These are phyloP conservation scores for Cnidoscolus chayamansa DNA, from an alignment of 441 rosid species.

Conservation along the genomic window DNA sequence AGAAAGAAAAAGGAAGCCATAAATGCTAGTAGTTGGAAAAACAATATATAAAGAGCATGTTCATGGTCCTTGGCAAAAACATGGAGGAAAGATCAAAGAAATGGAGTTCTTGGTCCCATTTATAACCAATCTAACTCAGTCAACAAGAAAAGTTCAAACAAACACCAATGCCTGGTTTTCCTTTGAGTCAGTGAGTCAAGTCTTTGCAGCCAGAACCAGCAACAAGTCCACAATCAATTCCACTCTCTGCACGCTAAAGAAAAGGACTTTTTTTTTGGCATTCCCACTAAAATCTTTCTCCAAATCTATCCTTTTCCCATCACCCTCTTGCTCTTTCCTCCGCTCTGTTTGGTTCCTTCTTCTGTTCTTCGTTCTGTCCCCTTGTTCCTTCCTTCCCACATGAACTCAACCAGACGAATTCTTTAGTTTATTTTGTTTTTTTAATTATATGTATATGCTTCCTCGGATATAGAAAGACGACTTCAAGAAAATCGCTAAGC, in stretches of 20 bases:
- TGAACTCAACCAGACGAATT: neutral
- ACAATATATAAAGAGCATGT: no score
- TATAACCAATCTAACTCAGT: no score
- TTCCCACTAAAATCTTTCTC: neutral
- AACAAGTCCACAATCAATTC: slow-evolving; percentile 27
- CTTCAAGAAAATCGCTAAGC: slow-evolving; percentile 13
- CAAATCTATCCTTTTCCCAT: neutral
- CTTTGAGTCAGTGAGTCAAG: no score
- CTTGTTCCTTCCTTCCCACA: slow-evolving; percentile 1
- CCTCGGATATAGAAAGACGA: neutral
- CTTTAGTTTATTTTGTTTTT: neutral
- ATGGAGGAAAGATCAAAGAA: no score
- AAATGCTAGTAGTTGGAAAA: no score
- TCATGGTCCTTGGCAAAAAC: no score
- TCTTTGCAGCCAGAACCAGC: neutral
- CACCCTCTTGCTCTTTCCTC: neutral
- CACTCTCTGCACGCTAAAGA: slow-evolving; percentile 17
- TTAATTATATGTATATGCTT: neutral
- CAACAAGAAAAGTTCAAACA: no score
- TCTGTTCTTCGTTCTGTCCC: neutral
- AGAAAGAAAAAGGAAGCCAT: no score
- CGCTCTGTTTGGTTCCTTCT: neutral
- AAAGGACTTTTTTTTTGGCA: neutral
- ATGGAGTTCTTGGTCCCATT: no score
- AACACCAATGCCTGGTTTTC: neutral